Evolutionary conservation across 129 eudicot genomes (phyloP).

Genomic region (Arctium minus): DNA sequence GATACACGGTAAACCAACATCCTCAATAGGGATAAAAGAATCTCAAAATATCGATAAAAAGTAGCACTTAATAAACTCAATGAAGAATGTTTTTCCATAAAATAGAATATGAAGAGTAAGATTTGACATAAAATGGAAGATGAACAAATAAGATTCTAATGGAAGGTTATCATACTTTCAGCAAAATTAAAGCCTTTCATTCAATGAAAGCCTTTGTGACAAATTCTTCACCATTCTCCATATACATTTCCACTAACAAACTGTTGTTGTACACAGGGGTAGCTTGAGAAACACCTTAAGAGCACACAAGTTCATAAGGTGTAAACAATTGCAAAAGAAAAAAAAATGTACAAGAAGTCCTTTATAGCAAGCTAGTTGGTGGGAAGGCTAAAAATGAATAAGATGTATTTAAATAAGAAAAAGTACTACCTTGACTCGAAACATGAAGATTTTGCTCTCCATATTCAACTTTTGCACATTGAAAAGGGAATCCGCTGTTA

Average conservation of each 20-base stretch:
- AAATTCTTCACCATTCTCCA: constrained; percentile 71
- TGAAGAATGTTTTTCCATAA: not conserved
- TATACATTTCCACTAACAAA: constrained; percentile 80
- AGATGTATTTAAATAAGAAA: not conserved
- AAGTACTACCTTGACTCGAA: constrained; percentile 47
- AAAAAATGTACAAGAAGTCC: not conserved
- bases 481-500: constrained; percentile 67
- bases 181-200: constrained; percentile 68
- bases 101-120: not conserved
- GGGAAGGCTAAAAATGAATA: not conserved
- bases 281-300: constrained; percentile 45
- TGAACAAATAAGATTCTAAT: not conserved
- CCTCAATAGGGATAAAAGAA: not conserved
- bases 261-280: constrained; percentile 84
- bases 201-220: constrained; percentile 51
- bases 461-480: constrained; percentile 52
- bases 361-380: not conserved
- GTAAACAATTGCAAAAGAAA: not conserved
- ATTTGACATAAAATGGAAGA: not conserved
- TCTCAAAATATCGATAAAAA: not conserved
- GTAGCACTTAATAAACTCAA: not conserved
- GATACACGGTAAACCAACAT: not conserved
- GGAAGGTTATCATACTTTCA: constrained; percentile 49
- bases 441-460: constrained; percentile 68
- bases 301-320: constrained; percentile 15